phyloP scores from a whole-genome alignment of 2,329 filamentous ascomycete genomes.

The Pseudogymnoascus sp. region DNA sequence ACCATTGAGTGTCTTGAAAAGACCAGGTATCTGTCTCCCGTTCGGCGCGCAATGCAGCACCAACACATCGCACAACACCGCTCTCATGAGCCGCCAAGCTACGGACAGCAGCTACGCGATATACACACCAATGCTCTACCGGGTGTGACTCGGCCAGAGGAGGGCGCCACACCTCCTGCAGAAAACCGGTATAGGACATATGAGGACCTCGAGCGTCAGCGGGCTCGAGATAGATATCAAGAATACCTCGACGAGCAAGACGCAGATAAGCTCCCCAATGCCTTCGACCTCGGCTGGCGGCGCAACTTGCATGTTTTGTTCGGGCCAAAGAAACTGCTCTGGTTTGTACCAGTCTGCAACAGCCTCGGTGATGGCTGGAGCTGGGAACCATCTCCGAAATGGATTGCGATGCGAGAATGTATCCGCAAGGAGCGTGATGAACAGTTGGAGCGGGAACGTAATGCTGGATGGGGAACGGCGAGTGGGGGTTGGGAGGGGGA shows the following conservation, averaged over 20 bases:
- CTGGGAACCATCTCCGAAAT: slow-evolving; percentile 80
- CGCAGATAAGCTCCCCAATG: slow-evolving; percentile 79
- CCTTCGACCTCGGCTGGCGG: slow-evolving; percentile 82
- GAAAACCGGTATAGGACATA: slow-evolving; percentile 32
- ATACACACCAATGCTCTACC: slow-evolving; percentile 76
- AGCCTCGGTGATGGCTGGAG: slow-evolving; percentile 89
- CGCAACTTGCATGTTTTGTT: slow-evolving; percentile 77
- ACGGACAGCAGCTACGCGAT: slow-evolving; percentile 69
- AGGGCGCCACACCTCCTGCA: slow-evolving; percentile 56
- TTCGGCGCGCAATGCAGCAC: slow-evolving; percentile 63
- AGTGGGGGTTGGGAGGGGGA: slow-evolving; percentile 1
- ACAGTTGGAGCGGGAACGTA: slow-evolving; percentile 56
- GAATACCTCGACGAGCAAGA: slow-evolving; percentile 87
- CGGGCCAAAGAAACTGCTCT: slow-evolving; percentile 63
- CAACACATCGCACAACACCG: slow-evolving; percentile 47
- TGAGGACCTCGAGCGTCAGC: slow-evolving; percentile 50
- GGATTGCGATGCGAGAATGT: slow-evolving; percentile 63
- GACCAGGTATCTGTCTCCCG: slow-evolving; percentile 80
- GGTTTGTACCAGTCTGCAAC: slow-evolving; percentile 74
- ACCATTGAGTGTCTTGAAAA: slow-evolving; percentile 96
- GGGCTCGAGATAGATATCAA: slow-evolving; percentile 62
- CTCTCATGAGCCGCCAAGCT: slow-evolving; percentile 41
- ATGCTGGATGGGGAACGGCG: slow-evolving; percentile 57
- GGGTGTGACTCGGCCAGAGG: slow-evolving; percentile 71
- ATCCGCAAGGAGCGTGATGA: slow-evolving; percentile 51